Base-by-base conservation (phyloP, 2,329 filamentous ascomycete species). In the Trichoderma gracile region DNA sequence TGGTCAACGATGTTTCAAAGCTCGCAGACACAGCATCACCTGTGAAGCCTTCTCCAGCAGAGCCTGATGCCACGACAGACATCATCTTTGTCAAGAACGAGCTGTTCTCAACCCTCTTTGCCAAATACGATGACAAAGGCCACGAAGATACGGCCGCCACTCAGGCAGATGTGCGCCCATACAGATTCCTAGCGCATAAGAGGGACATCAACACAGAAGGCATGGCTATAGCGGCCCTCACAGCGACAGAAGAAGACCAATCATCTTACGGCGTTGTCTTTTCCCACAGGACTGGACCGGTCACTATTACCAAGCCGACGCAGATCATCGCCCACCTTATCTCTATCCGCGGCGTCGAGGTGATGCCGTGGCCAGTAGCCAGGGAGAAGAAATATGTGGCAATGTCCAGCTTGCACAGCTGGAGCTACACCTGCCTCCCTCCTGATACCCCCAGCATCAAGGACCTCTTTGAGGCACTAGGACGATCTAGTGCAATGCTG, bases 151-250 rank as follows among this genome's bases (percentile, higher is more conserved):
- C 17, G 17, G 19, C 7, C 42, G 42, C n/a, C 8, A 19, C 15
- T n/a, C 15, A 45, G 42, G 17, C 42, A 19, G 15, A 45, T 19
- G n/a, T 45, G 15, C n/a, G n/a, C 17, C 75, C 66, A 65, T 72
- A 30, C 77, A 69, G 43, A 68, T 80, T 5, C 69, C 79, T 1
- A 9, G 42, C 42, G 17, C 79, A 82, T 58, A 75, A 79, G 0
- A 74, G 78, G 0, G 71, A 77, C 12, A 74, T 81, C 65, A 78
- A 80, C 57, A 73, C 71, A 0, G 57, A 65, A 0, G 78, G 79
- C 0, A 78, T 79, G 71, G 73, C 78, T 0, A 63, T 74, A 0
- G 75, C 75, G 0, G 77, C 74, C 5, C 68, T 71, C 10, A 72
- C 78, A 8, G 21, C 19, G 14, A 23, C 23, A 17, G 46, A 50